Base-by-base conservation (phyloP, 2,329 filamentous ascomycete genomes). In the Pseudogymnoascus sp. region DNA sequence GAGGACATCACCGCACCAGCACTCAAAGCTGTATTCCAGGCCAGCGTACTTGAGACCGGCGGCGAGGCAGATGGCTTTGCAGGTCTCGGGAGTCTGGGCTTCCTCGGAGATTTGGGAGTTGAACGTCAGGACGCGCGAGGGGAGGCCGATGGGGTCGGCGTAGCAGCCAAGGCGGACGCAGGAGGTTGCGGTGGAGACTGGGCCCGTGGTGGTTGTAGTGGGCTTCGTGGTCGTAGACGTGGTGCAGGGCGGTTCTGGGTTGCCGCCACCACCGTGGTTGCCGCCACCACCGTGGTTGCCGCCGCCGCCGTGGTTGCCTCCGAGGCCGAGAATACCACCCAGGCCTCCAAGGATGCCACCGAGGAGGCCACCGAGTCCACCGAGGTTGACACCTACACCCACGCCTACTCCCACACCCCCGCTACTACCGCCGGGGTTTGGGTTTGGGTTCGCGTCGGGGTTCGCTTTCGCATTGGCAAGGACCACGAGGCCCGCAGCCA, bases 11-110 rank as follows among this genome's bases (percentile, higher is more conserved):
- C 57, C 57, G 11, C 61, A 39, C 60, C 60, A 47, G 60, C 62
- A 58, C 60, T 63, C 40, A 37, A 15, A 58, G 62, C 29, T 15
- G 50, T 44, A 61, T 58, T 65, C 78, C 17, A 76, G 66, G 39
- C 74, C 74, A 50, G 76, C 74, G 58, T 77, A 70, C 1, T 64
- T 64, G 39, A 72, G 71, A 36, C 72, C 70, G 69, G 78, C 78
- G 6, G 77, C 77, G 1, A 79, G 67, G 0, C 79, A 73, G 1
- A 75, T 78, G 1, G 74, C 74, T 65, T 77, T 79, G 74, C 76
- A 79, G 68, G 78, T 76, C 64, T 78, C 74, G 62, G 79, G 33
- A 3, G 57, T 58, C 33, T 36, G 36, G 33, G 33, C 57, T 8
- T 15, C 57, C 24, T 58, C 33, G 15, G 17, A 24, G 24, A 39